A percentile compares a stretch with the other conserved stretches of the same genome.
These are phyloP conservation scores for Aegilops umbellulata DNA, from an alignment of 176 grass and related monocot species.

Conservation along the genomic window DNA sequence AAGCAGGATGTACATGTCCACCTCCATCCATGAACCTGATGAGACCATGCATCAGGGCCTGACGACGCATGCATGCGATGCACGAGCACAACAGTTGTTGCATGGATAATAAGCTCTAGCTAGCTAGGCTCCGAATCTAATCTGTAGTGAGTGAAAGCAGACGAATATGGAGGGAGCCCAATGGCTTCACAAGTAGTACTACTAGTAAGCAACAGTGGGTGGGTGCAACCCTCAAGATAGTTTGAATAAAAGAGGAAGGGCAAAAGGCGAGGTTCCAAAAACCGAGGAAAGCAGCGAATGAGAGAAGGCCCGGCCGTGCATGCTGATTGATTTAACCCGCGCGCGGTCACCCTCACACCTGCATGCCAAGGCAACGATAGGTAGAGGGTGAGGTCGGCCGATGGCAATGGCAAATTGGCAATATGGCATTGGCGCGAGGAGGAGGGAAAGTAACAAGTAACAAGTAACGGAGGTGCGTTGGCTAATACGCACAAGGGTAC, in stretches of 20 bases:
- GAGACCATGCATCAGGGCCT: not conserved
- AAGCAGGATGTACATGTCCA: not conserved
- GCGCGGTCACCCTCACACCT: not conserved
- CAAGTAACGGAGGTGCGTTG: not conserved
- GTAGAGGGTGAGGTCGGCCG: not conserved
- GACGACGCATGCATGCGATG: constrained; percentile 4
- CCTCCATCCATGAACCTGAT: not conserved
- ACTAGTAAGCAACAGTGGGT: no score
- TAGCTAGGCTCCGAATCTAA: not conserved
- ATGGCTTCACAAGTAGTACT: no score
- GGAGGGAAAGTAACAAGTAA: not conserved
- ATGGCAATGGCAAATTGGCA: not conserved
- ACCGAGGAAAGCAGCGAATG: constrained; percentile 34
- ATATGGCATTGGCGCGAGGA: not conserved
- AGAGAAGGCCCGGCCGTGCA: not conserved
- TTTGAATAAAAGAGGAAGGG: not conserved
- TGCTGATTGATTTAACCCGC: constrained; percentile 9
- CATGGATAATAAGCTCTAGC: not conserved
- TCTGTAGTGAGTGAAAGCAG: not conserved
- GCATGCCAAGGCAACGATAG: not conserved
- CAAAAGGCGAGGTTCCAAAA: constrained; percentile 21
- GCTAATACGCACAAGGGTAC: not conserved
- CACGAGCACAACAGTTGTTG: constrained; percentile 15
- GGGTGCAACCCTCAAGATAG: no score
- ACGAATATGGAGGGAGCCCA: constrained; percentile 10